Evolutionary conservation across 768 basidiomycete genomes (phyloP).

Genomic region (Boletus vermiculosoides): DNA sequence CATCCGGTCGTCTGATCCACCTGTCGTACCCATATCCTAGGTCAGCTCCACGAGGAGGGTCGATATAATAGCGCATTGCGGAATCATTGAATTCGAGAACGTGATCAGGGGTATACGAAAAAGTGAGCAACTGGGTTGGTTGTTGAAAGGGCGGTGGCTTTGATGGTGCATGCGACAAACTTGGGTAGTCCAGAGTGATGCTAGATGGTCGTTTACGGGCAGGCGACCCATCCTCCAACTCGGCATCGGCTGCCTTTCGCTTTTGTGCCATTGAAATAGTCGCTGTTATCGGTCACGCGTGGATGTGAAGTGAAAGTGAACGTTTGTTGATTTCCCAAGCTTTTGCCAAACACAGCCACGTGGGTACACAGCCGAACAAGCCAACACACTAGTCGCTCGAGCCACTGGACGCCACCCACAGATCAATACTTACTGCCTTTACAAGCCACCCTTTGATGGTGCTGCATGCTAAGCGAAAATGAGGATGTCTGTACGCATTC

Average conservation of each 20-base stretch:
- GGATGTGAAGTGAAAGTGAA: background rate
- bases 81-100: constrained; percentile 64
- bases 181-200: constrained; percentile 22
- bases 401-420: too few relatives aligned
- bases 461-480: too few relatives aligned
- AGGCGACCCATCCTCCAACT: constrained; percentile 4
- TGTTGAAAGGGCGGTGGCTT: constrained; percentile 57
- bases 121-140: constrained; percentile 65
- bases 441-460: background rate
- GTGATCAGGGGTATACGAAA: constrained; percentile 63
- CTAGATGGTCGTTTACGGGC: constrained; percentile 1
- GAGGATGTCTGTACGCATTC: background rate
- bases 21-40: constrained; percentile 69
- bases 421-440: too few relatives aligned
- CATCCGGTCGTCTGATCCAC: constrained; percentile 68
- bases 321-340: constrained; percentile 20
- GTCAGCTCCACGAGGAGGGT: constrained; percentile 64
- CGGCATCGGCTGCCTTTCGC: constrained; percentile 24
- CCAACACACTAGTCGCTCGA: background rate
- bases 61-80: constrained; percentile 67
- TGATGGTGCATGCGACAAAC: constrained; percentile 19
- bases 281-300: constrained; percentile 1
- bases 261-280: constrained; percentile 26
- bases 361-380: background rate
- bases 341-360: constrained; percentile 27